Percentiles rank a stretch among this genome's conserved stretches.
phyloP scores from a whole-genome alignment of 768 basidiomycete genomes.

The Lactifluus subvellereus region DNA sequence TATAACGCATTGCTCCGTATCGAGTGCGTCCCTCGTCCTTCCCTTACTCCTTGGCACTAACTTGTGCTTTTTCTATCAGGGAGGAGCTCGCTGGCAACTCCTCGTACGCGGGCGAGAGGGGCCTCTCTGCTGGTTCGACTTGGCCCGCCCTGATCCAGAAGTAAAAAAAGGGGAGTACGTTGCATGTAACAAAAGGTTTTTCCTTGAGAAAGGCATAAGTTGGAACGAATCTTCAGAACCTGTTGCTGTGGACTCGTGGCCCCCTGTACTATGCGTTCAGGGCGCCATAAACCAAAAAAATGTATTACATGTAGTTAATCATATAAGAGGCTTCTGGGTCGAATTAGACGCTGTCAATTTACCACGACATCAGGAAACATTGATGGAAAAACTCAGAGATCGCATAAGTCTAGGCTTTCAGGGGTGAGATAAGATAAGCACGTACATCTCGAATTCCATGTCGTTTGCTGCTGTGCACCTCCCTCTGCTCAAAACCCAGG shows the following conservation, averaged over 20 bases:
- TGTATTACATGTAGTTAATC: not conserved
- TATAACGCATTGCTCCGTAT: slow-evolving; percentile 89
- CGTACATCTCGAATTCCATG: too few species aligned
- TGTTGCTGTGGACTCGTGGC: not conserved
- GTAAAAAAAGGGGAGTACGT: slow-evolving; percentile 31
- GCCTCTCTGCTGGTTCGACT: slow-evolving; percentile 71
- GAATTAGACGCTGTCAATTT: not conserved
- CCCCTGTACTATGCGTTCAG: not conserved
- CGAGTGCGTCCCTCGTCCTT: slow-evolving; percentile 50
- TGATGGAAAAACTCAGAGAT: too few species aligned
- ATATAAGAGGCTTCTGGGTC: not conserved
- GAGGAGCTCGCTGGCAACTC: slow-evolving; percentile 71
- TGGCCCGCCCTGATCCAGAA: slow-evolving; percentile 69
- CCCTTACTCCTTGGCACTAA: slow-evolving; percentile 16
- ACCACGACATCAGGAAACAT: not conserved
- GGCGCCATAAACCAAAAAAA: slow-evolving; percentile 3
- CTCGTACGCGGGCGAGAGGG: slow-evolving; percentile 70
- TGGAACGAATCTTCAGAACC: not conserved
- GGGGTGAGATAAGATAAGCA: too few species aligned
- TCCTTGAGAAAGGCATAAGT: not conserved
- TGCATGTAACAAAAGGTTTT: slow-evolving; percentile 6
- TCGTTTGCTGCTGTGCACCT: too few species aligned
- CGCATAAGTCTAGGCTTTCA: too few species aligned
- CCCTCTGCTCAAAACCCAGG: too few species aligned
- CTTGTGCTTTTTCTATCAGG: slow-evolving; percentile 35